Evolutionary conservation across 805 yeast species (phyloP).

Genomic region (Wickerhamiella galacta): DNA sequence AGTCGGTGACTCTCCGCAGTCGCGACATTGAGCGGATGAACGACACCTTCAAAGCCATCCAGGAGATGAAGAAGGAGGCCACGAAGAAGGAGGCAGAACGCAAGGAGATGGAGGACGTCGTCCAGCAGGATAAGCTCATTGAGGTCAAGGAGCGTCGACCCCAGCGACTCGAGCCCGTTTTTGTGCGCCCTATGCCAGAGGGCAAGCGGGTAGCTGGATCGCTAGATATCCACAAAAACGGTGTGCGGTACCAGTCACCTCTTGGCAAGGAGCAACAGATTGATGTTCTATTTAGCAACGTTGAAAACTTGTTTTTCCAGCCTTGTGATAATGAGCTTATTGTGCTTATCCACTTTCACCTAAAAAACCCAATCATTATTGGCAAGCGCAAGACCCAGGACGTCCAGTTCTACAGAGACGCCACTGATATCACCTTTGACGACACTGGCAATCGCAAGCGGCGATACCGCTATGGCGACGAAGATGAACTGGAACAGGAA

Average conservation of each 20-base stretch:
- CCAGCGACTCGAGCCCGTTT: slow-evolving; percentile 71
- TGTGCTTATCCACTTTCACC: slow-evolving; percentile 81
- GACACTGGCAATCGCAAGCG: slow-evolving; percentile 93
- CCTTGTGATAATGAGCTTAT: slow-evolving; percentile 90
- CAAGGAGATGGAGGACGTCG: slow-evolving; percentile 85
- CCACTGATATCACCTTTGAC: slow-evolving; percentile 87
- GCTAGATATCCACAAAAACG: slow-evolving; percentile 85
- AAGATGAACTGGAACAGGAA: slow-evolving; percentile 95
- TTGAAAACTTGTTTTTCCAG: slow-evolving; percentile 87
- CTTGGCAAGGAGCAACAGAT: slow-evolving; percentile 71
- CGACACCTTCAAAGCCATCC: slow-evolving; percentile 75
- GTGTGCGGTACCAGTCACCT: slow-evolving; percentile 83
- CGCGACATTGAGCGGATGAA: slow-evolving; percentile 82
- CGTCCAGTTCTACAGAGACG: slow-evolving; percentile 92
- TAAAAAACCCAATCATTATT: slow-evolving; percentile 83
- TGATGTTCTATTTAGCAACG: slow-evolving; percentile 76
- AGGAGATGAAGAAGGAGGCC: slow-evolving; percentile 82
- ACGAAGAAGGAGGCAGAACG: slow-evolving; percentile 80
- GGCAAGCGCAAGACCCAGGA: slow-evolving; percentile 93
- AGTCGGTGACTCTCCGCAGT: slow-evolving; percentile 76
- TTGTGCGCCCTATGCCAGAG: slow-evolving; percentile 90
- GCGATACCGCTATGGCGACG: slow-evolving; percentile 81
- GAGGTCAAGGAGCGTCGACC: slow-evolving; percentile 76
- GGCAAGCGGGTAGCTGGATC: slow-evolving; percentile 90
- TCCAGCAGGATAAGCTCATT: slow-evolving; percentile 72